Percentiles rank a stretch among this genome's conserved stretches.
These are phyloP conservation scores for Marasmius fiardii DNA, from an alignment of 1,284 basidiomycete genomes.

Conservation along the genomic window DNA sequence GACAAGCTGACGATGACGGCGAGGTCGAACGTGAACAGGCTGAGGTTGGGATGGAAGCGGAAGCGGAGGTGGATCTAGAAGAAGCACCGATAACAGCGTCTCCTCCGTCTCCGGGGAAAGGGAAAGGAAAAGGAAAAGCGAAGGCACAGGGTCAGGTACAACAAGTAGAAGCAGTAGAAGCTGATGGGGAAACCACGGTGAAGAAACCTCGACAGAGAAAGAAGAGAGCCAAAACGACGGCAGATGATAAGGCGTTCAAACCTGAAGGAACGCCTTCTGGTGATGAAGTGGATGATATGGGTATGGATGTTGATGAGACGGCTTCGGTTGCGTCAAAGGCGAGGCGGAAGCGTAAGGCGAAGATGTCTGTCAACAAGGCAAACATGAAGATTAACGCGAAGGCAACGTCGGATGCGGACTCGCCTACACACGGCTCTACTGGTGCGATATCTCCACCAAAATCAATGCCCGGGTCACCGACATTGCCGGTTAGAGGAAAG, in stretches of 20 bases:
- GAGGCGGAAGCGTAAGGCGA: conserved; percentile 8
- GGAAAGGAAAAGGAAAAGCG: not conserved
- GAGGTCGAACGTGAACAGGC: conserved; percentile 4
- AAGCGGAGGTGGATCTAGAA: not conserved
- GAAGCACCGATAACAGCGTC: conserved; percentile 5
- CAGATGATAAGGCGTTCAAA: conserved; percentile 16
- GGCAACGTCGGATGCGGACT: not conserved
- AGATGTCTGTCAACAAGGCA: conserved; percentile 2
- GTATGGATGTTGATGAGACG: conserved; percentile 17
- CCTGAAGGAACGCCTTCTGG: conserved; percentile 11
- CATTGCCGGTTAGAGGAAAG: not conserved
- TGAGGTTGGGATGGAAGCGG: no score
- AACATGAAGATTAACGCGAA: no score
- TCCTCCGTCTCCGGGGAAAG: not conserved
- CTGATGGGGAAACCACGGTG: no score
- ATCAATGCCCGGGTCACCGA: not conserved
- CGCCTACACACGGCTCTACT: not conserved
- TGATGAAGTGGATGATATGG: conserved; percentile 14
- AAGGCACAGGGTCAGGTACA: not conserved
- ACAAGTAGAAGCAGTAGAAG: no score
- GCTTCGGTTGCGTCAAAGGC: conserved; percentile 9
- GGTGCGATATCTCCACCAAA: conserved; percentile 1
- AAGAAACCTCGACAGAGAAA: conserved; percentile 11
- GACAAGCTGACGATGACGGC: not conserved
- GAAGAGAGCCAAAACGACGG: conserved; percentile 13